Percentiles rank a stretch among this genome's conserved stretches.
These are phyloP conservation scores for Microsporum ferrugineum DNA, from an alignment of 2,329 filamentous ascomycete species.

Conservation along the genomic window DNA sequence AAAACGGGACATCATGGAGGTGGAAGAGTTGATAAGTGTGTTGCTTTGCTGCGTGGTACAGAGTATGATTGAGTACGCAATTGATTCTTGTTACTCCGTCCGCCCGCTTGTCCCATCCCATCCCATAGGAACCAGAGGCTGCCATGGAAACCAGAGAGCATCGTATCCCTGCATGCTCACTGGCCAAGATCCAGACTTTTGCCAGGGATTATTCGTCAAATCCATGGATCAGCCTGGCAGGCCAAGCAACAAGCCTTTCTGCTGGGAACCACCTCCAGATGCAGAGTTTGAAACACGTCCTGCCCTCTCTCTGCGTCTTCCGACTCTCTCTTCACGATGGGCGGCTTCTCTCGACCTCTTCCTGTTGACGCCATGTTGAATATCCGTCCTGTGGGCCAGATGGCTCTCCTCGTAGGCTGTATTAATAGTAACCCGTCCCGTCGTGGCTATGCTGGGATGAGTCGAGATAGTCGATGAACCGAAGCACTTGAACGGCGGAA, in stretches of 20 bases:
- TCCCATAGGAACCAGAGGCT: too few species aligned
- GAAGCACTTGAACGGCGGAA: not conserved
- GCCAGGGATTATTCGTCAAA: not conserved
- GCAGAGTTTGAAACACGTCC: constrained; percentile 1
- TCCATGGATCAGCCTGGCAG: not conserved
- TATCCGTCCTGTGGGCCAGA: too few species aligned
- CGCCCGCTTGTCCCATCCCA: too few species aligned
- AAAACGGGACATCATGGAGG: too few species aligned
- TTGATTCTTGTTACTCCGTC: too few species aligned
- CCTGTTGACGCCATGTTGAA: too few species aligned
- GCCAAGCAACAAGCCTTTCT: not conserved
- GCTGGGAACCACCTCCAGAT: not conserved
- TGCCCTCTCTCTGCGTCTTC: not conserved
- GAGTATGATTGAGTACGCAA: too few species aligned
- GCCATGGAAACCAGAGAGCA: too few species aligned
- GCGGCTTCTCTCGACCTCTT: not conserved
- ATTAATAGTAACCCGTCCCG: not conserved
- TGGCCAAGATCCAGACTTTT: not conserved
- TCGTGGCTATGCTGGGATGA: not conserved
- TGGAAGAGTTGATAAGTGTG: too few species aligned
- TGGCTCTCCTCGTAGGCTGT: not conserved
- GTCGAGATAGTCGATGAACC: not conserved
- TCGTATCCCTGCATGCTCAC: not conserved
- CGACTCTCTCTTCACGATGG: not conserved
- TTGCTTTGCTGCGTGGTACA: too few species aligned